Percentiles rank a stretch among this genome's conserved stretches.
Evolutionary conservation across 2,329 filamentous ascomycete species (phyloP).

Genomic region (Fusarium sp.): DNA sequence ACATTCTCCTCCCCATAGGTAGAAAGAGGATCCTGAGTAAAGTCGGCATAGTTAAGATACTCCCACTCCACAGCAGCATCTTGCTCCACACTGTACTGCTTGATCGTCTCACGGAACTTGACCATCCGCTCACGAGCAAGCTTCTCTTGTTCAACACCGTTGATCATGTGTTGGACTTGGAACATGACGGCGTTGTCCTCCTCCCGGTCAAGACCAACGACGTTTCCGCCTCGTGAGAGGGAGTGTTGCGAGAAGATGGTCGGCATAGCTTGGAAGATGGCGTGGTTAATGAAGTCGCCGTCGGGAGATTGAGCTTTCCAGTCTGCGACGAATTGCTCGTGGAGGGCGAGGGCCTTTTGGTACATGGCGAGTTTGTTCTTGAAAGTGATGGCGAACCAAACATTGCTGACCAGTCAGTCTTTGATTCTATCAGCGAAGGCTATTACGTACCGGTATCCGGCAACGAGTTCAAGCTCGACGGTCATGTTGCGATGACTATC

Average conservation of each 20-base stretch:
- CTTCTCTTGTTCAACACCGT: slow-evolving; percentile 14
- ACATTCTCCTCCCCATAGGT: slow-evolving; percentile 11
- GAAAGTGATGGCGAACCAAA: slow-evolving; percentile 22
- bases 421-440: accelerated
- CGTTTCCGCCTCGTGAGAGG: slow-evolving; percentile 8
- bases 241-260: slow-evolving; percentile 21
- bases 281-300: slow-evolving; percentile 15
- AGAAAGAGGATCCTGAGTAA: slow-evolving; percentile 9
- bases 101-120: not conserved
- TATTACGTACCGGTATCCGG: slow-evolving; percentile 1
- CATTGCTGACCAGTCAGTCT: not conserved
- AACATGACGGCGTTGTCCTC: slow-evolving; percentile 18
- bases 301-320: slow-evolving; percentile 12
- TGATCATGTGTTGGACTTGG: slow-evolving; percentile 15
- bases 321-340: slow-evolving; percentile 12
- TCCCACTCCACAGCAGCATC: slow-evolving; percentile 10
- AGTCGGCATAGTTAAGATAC: slow-evolving; percentile 25
- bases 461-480: slow-evolving; percentile 15
- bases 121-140: slow-evolving; percentile 21
- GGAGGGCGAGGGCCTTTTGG: slow-evolving; percentile 10
- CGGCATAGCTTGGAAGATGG: slow-evolving; percentile 20
- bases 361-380: slow-evolving; percentile 13
- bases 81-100: slow-evolving; percentile 13
- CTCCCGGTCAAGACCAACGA: slow-evolving; percentile 13
- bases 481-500: slow-evolving; percentile 22